Evolutionary conservation across 805 yeast species (phyloP).

Genomic region (Wickerhamomyces sydowiorum): DNA sequence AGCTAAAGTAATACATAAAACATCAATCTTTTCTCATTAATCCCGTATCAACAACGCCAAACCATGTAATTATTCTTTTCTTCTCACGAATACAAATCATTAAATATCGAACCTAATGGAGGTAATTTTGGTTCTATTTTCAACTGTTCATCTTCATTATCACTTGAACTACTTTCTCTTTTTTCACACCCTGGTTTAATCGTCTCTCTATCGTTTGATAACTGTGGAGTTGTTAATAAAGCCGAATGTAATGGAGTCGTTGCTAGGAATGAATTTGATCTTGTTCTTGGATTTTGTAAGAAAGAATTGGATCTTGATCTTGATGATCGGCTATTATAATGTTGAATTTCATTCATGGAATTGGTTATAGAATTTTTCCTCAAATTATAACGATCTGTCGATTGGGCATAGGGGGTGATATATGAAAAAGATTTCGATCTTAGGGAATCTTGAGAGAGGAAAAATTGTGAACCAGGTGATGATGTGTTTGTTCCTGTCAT

Average conservation of each 20-base stretch:
- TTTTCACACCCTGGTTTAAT: neutral
- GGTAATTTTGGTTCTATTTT: slow-evolving; percentile 13
- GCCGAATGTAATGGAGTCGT: neutral
- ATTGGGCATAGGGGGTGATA: slow-evolving; percentile 4
- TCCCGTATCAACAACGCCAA: no score
- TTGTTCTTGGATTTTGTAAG: slow-evolving; percentile 4
- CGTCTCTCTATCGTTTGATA: neutral
- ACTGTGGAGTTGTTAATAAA: neutral
- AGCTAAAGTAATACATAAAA: no score
- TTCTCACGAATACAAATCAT: slow-evolving; percentile 14
- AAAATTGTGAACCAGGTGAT: slow-evolving; percentile 1
- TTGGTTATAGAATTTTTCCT: slow-evolving; percentile 10
- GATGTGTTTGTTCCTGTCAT: neutral
- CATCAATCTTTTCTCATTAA: no score
- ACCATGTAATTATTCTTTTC: neutral
- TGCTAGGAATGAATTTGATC: neutral
- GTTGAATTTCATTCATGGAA: neutral
- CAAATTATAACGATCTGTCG: slow-evolving; percentile 11
- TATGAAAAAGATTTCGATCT: slow-evolving; percentile 13
- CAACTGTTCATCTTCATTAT: slow-evolving; percentile 8
- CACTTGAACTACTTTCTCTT: slow-evolving; percentile 2
- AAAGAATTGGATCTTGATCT: slow-evolving; percentile 13
- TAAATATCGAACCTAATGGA: slow-evolving; percentile 14
- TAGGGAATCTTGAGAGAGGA: slow-evolving; percentile 2
- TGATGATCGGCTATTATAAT: neutral